Percentiles rank a stretch among this genome's conserved stretches.
Evolutionary conservation across 176 grass and related monocot genomes (phyloP).

Genomic region (Oryza glumipatula): DNA sequence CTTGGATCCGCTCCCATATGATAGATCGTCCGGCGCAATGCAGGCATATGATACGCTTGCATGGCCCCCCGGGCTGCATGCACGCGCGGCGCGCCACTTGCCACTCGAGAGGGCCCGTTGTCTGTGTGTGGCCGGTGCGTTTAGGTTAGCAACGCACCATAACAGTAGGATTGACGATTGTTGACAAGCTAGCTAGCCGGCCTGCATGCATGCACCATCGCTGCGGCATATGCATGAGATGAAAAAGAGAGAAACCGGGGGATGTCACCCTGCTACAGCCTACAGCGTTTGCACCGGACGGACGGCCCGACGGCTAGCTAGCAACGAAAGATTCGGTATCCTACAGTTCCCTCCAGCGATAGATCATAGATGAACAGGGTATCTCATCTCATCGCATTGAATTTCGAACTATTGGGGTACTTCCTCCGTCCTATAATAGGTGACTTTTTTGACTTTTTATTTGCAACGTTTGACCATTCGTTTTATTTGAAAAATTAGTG

Average conservation of each 20-base stretch:
- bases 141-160: neutral
- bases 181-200: neutral
- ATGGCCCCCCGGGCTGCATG: too few relatives aligned
- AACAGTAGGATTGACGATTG: neutral
- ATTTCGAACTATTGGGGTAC: constrained; percentile 18
- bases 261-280: neutral
- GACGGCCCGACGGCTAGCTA: too few relatives aligned
- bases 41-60: too few relatives aligned
- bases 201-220: too few relatives aligned
- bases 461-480: too few relatives aligned
- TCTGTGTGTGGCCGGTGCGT: neutral
- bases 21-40: too few relatives aligned
- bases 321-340: constrained; percentile 19
- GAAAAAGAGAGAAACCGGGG: neutral
- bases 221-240: neutral
- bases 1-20: too few relatives aligned
- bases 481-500: too few relatives aligned
- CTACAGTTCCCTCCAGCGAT: neutral
- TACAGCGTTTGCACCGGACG: neutral
- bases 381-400: neutral
- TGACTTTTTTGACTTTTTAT: too few relatives aligned
- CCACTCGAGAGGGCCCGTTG: too few relatives aligned
- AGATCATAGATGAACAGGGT: neutral
- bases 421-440: too few relatives aligned
- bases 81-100: too few relatives aligned